Evolutionary conservation across 2,329 filamentous ascomycete species (phyloP).

Genomic region (Fusarium sp.): DNA sequence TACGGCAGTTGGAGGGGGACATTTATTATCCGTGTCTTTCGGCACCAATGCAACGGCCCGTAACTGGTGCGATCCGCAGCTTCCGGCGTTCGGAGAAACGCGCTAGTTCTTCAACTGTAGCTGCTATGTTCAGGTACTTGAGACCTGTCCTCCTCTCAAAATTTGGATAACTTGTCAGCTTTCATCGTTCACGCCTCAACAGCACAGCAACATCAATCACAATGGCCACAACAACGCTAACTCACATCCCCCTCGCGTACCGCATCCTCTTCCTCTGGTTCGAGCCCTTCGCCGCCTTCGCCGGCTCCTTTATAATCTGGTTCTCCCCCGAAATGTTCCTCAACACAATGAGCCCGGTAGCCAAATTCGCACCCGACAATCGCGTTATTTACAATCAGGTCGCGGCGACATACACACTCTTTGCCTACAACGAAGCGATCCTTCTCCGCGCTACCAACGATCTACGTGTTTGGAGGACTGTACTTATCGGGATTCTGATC

Average conservation of each 20-base stretch:
- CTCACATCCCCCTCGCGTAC: constrained; percentile 19
- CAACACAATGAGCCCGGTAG: constrained; percentile 17
- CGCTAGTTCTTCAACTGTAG: neutral
- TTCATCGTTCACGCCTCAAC: neutral
- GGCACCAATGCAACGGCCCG: neutral
- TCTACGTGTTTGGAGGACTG: constrained; percentile 11
- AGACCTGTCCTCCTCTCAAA: neutral
- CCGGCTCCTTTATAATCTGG: constrained; percentile 2
- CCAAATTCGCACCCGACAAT: constrained; percentile 26
- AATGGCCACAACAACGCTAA: neutral
- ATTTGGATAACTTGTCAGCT: no score
- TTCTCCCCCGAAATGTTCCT: constrained; percentile 7
- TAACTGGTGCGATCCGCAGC: neutral
- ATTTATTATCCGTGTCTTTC: no score
- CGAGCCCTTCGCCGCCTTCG: constrained; percentile 15
- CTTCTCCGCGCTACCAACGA: constrained; percentile 21
- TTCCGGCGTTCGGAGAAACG: neutral
- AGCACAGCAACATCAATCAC: neutral
- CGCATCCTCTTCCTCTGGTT: constrained; percentile 27
- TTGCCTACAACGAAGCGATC: constrained; percentile 31
- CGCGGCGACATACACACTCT: constrained; percentile 26
- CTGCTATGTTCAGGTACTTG: neutral
- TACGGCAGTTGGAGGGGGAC: neutral
- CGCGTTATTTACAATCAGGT: constrained; percentile 30
- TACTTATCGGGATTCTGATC: constrained; percentile 12